Base-by-base conservation (phyloP, 2,329 filamentous ascomycete species). In the Colletotrichum cordylinicola region DNA sequence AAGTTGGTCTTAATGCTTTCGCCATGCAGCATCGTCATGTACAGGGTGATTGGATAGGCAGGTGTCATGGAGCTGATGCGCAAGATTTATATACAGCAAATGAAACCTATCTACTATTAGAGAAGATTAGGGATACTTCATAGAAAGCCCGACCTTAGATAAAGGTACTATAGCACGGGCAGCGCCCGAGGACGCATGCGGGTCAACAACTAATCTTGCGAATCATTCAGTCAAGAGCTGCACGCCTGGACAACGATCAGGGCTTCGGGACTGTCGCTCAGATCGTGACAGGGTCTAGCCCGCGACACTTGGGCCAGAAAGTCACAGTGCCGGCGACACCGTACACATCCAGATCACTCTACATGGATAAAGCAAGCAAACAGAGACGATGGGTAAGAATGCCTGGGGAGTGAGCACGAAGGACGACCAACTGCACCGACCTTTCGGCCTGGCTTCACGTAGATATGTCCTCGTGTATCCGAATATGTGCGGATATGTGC, bases 261-360 rank as follows among this genome's bases (percentile, higher is more conserved):
- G 70, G 65, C 58, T 64, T 76, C 65, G 70, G 70, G 68, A 56
- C 29, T 39, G 68, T 37, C 35, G 72, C 61, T 75, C 72, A 66
- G 72, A 75, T 67, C 62, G 61, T 43, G 55, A 43, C 39, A 61
- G 24, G 62, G 39, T 62, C 39, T 39, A 67, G 37, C 27, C 62
- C 21, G 35, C 21, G 35, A 43, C 37, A 29, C 15, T 48, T 65
- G 62, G 62, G 37, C 39, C 62, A 37, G 31, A 37, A 37, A 33
- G 62, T 65, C 43, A 27, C 62, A 31, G 21, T 65, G 62, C 62
- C 27, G 37, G 35, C 48, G 24, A 48, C 18, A 48, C 31, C 21
- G 31, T 13, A 13, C 31, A 33, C 31, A 27, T 24, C n/a, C 21
- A 27, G 31, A 62, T 33, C 4, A 13, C 33, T 31, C 12, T 21